Conservation (phyloP, 495 filamentous ascomycete genomes). For the Trichoderma parareesei region DNA sequence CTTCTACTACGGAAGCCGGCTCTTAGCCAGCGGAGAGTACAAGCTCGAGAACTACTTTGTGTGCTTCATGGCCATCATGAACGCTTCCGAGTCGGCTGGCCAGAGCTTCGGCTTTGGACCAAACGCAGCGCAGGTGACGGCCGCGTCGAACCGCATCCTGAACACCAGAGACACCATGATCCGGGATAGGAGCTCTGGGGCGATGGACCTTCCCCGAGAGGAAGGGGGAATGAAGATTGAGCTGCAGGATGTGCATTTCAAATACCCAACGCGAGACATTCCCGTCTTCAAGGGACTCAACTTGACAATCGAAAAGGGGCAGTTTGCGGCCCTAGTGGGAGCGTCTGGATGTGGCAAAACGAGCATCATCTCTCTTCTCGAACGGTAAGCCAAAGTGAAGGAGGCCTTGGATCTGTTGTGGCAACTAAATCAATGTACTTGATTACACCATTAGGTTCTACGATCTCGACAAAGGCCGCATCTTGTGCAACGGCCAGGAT, state of each 20-base stretch:
- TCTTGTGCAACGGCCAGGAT: slow-evolving; percentile 44
- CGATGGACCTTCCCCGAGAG: slow-evolving; percentile 26
- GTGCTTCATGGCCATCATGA: slow-evolving; percentile 41
- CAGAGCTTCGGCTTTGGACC: slow-evolving; percentile 41
- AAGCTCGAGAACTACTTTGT: slow-evolving; percentile 30
- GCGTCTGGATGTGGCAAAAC: slow-evolving; percentile 67
- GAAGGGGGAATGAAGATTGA: slow-evolving; percentile 45
- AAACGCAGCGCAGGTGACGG: slow-evolving; percentile 40
- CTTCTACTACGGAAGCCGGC: slow-evolving; percentile 41
- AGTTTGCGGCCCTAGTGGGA: slow-evolving; percentile 64
- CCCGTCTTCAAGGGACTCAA: slow-evolving; percentile 45
- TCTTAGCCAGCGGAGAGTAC: slow-evolving; percentile 33
- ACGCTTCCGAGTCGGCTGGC: slow-evolving; percentile 38
- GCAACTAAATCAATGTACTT: no score
- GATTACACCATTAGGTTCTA: slow-evolving; percentile 43
- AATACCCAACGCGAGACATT: slow-evolving; percentile 46
- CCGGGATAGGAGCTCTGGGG: slow-evolving; percentile 16
- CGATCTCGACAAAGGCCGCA: slow-evolving; percentile 41
- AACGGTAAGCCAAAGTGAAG: slow-evolving; percentile 17
- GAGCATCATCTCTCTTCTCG: slow-evolving; percentile 55
- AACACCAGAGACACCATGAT: slow-evolving; percentile 28
- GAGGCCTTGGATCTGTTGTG: not conserved
- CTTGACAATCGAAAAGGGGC: slow-evolving; percentile 53
- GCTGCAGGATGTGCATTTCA: slow-evolving; percentile 50
- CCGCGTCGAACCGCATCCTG: slow-evolving; percentile 38